A percentile compares a stretch with the other conserved stretches of the same genome.
These are phyloP conservation scores for Umbelopsis isabellina DNA, from an alignment of 192 early-diverging fungal species.

Conservation along the genomic window DNA sequence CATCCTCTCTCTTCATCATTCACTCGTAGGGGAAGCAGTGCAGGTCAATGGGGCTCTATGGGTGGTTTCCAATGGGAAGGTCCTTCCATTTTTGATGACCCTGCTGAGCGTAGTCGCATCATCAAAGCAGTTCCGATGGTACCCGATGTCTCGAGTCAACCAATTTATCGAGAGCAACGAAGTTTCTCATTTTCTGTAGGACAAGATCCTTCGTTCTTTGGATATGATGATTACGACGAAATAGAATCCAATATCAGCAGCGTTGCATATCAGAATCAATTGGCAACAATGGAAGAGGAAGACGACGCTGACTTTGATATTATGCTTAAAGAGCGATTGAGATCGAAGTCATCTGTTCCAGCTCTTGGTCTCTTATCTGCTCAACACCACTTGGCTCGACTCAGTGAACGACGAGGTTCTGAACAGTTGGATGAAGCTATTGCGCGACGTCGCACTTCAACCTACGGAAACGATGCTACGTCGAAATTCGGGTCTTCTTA, in stretches of 20 bases:
- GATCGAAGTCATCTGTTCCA: constrained; percentile 70
- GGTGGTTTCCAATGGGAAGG: constrained; percentile 54
- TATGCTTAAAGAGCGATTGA: constrained; percentile 46
- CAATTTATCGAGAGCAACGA: constrained; percentile 58
- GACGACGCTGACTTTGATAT: constrained; percentile 28
- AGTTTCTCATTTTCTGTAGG: constrained; percentile 68
- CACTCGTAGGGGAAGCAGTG: constrained; percentile 19
- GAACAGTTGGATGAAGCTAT: constrained; percentile 50
- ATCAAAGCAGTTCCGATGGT: constrained; percentile 47
- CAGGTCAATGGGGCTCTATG: constrained; percentile 53
- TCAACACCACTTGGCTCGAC: constrained; percentile 43
- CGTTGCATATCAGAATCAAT: constrained; percentile 43
- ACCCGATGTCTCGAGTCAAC: constrained; percentile 46
- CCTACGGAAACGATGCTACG: not conserved
- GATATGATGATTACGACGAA: constrained; percentile 48
- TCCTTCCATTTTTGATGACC: constrained; percentile 46
- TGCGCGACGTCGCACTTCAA: constrained; percentile 31
- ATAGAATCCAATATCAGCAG: constrained; percentile 18
- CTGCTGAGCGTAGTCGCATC: constrained; percentile 31
- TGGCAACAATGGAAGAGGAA: constrained; percentile 58
- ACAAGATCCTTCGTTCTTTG: constrained; percentile 50
- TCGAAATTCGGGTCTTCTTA: constrained; percentile 5
- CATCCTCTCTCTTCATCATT: constrained; percentile 3
- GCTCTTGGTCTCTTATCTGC: constrained; percentile 64
- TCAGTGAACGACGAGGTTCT: constrained; percentile 47